Evolutionary conservation across 176 grass and related monocot species (phyloP), one percentile per base, ranked within the genome.

Genomic region (Bolboschoenus planiculmis): DNA sequence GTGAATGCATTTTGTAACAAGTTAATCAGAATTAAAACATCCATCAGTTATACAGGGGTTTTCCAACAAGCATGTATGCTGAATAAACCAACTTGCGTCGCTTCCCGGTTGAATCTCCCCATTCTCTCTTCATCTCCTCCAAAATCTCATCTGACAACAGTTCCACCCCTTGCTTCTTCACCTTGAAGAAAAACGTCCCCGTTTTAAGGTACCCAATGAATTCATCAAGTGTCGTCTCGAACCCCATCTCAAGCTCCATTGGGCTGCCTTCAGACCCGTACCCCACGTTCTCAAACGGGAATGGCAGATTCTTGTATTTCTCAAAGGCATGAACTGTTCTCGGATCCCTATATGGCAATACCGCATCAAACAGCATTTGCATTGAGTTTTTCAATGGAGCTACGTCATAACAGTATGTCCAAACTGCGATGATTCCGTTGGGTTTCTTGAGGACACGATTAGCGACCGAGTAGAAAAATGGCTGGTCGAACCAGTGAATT

Each of bases 231-330:
- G 88, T 83, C 90, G 89, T 87, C 15, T 89, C 90, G 81, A 57
- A 83, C 82, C 87, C 88, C 53, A 96, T 89, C 63, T 92, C 90
- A 42, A 86, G 66, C 53, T 85, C 79, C 14, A 89, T 84, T 8
- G 90, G 93, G 67, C 62, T 55, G 53, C 90, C 90, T 81, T 92
- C 88, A 74, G 86, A 66, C 54, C 90, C 90, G 59, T 84, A 74
- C 61, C 93, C 87, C 60, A 95, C 57, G 62, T 78, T 87, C 83
- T 92, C 84, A 83, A 92, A 96, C 21, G 90, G 93, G 83, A 92
- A 96, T 7, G 93, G 90, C 51, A 96, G 87, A 0, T 56, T 15
- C 23, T 62, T 75, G 83, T 96, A 96, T 7, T 85, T 60, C 5
- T 92, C 82, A 62, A 89, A 90, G 26, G 88, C 88, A 14, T 85